Evolutionary conservation across 2,329 filamentous ascomycete genomes (phyloP), one percentile per base, ranked within the genome.

Genomic region (Aurifilum marmelostoma): DNA sequence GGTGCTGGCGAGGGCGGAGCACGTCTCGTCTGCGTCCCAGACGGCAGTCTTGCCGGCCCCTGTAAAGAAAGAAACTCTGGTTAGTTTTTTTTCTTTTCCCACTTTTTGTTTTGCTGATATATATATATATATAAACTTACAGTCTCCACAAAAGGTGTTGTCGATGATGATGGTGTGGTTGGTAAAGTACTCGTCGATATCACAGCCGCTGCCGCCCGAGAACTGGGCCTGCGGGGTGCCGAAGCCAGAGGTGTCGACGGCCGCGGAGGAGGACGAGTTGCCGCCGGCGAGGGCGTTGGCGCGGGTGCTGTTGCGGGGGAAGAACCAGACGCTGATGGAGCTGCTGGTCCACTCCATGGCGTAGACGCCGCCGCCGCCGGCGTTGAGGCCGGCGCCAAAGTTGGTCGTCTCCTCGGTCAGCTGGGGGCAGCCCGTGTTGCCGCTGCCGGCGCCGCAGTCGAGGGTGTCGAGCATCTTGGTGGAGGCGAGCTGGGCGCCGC

Each of bases 311-410:
- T 78, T 79, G 70, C 92, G 90, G 0, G 89, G 84, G 80, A 97
- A 97, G 85, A 93, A 95, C 88, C 89, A 97, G 72, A 97, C 84
- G 54, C 85, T 85, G 78, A 98, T 96, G 72, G 84, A 84, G 0
- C 85, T 77, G 39, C 85, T 84, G 1, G 91, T 93, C 92, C 94
- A 97, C 78, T 94, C 89, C 67, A 90, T 87, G 43, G 88, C 91
- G 75, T 91, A 94, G 60, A 94, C 84, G 52, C 91, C 92, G 32
- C 92, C 92, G 12, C 86, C 85, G 41, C 80, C 85, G 32, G 81
- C 81, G 79, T 96, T 96, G 83, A 97, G 94, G 8, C 86, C 88
- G 34, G 86, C 81, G 18, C 91, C 91, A 73, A 89, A 92, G 73
- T 85, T 87, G 59, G 82, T 77, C 63, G 84, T 83, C 73, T 85